These are phyloP conservation scores for Fusarium ramigenum DNA, from an alignment of 2,329 filamentous ascomycete genomes.

Conservation along the genomic window DNA sequence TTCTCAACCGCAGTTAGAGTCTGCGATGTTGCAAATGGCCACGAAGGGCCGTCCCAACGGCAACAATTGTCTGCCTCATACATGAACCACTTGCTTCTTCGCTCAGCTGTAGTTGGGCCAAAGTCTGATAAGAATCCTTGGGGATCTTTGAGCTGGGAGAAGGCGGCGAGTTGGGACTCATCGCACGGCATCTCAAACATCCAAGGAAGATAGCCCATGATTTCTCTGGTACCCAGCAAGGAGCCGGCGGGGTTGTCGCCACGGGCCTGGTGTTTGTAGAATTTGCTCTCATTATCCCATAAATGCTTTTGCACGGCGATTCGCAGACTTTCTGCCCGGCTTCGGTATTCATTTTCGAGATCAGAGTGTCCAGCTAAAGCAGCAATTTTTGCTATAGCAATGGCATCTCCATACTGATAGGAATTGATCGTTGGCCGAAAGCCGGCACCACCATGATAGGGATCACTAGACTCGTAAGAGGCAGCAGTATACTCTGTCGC, in stretches of 20 bases:
- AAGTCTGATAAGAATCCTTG: neutral
- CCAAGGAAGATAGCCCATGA: slow-evolving; percentile 3
- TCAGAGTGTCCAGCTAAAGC: neutral
- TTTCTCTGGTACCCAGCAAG: neutral
- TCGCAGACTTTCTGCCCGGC: neutral
- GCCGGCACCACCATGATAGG: neutral
- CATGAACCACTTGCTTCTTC: neutral
- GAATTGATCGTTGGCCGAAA: neutral
- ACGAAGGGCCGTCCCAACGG: neutral
- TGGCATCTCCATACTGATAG: neutral
- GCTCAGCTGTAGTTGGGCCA: neutral
- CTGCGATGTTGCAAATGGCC: neutral
- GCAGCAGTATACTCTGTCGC: neutral
- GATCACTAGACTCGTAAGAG: neutral
- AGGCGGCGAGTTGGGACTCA: neutral
- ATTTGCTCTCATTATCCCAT: neutral
- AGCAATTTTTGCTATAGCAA: neutral
- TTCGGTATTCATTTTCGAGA: neutral
- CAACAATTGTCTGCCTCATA: neutral
- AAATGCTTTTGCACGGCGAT: neutral
- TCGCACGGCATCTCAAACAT: neutral
- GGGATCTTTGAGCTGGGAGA: neutral
- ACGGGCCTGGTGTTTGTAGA: neutral
- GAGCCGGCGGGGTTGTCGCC: neutral
- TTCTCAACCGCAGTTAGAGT: neutral